Percentiles rank a stretch among this genome's conserved stretches.
Evolutionary conservation across 805 yeast genomes (phyloP).

Genomic region (Pichia sporocuriosa): DNA sequence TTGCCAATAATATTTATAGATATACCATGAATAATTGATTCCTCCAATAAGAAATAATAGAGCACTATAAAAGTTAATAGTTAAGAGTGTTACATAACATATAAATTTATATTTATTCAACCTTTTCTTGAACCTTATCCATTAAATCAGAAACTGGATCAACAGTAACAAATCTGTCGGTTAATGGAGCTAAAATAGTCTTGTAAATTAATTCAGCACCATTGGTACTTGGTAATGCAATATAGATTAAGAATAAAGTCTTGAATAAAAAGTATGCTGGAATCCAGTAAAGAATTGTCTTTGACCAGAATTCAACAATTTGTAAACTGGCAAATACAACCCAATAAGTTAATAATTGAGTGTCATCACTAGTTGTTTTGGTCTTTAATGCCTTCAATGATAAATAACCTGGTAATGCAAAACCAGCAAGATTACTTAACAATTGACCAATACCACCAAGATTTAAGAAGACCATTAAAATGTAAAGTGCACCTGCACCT

Average conservation of each 20-base stretch:
- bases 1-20: too few species aligned
- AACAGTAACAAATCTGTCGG: slow-evolving; percentile 34
- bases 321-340: slow-evolving; percentile 92
- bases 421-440: slow-evolving; percentile 86
- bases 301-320: slow-evolving; percentile 93
- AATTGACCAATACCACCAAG: slow-evolving; percentile 94
- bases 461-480: slow-evolving; percentile 77
- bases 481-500: slow-evolving; percentile 58
- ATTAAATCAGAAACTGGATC: slow-evolving; percentile 34
- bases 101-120: slow-evolving; percentile 31
- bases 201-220: slow-evolving; percentile 77
- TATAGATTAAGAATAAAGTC: slow-evolving; percentile 78
- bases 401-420: slow-evolving; percentile 82
- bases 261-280: slow-evolving; percentile 96
- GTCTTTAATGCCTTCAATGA: slow-evolving; percentile 83
- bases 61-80: neutral
- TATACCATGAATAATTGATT: too few species aligned
- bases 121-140: slow-evolving; percentile 41
- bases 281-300: slow-evolving; percentile 86
- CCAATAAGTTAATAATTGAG: slow-evolving; percentile 91
- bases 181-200: slow-evolving; percentile 59
- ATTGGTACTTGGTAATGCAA: slow-evolving; percentile 79
- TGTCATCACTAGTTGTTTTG: slow-evolving; percentile 63
- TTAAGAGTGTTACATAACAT: neutral
- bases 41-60: too few species aligned